Percentiles rank a stretch among this genome's conserved stretches.
These are phyloP conservation scores for Kandelia obovata DNA, from an alignment of 345 rosid species.

Conservation along the genomic window DNA sequence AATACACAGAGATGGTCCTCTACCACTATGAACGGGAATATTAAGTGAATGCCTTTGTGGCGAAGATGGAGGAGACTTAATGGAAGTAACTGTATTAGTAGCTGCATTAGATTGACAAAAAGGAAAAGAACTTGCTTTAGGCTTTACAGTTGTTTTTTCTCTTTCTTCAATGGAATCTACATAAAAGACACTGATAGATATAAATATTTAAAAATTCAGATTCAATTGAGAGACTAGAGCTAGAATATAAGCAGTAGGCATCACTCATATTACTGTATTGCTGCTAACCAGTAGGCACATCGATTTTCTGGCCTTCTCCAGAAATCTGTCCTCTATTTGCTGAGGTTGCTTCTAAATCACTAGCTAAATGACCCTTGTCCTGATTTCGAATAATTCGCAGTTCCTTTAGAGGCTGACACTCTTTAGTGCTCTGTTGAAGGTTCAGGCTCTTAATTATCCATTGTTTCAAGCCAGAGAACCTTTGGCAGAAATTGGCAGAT, in stretches of 20 bases:
- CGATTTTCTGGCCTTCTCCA: conserved; percentile 15
- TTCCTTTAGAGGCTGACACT: conserved; percentile 27
- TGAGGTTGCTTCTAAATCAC: conserved; percentile 31
- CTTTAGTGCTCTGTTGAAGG: conserved; percentile 25
- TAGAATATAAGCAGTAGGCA: too few relatives aligned
- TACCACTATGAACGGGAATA: conserved; percentile 24
- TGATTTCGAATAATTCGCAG: conserved; percentile 35
- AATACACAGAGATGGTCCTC: conserved; percentile 58
- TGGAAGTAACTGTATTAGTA: conserved; percentile 7
- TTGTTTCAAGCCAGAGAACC: conserved; percentile 46
- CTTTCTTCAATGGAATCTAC: conserved; percentile 28
- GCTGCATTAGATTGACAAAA: conserved; percentile 14
- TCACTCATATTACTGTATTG: too few relatives aligned
- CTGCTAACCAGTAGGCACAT: conserved; percentile 21
- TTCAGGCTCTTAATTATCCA: conserved; percentile 41
- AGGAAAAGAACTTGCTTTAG: conserved; percentile 17
- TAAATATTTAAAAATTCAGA: too few relatives aligned
- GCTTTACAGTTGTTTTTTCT: conserved; percentile 12
- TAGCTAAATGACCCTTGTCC: conserved; percentile 19
- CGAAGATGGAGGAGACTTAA: conserved; percentile 10
- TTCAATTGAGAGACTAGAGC: too few relatives aligned
- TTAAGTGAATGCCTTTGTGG: conserved; percentile 25
- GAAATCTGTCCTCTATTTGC: conserved; percentile 26
- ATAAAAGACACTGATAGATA: neutral
- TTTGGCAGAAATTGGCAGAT: conserved; percentile 33